Conservation (phyloP, 1,284 basidiomycete genomes). For the Inonotus hispidus region DNA sequence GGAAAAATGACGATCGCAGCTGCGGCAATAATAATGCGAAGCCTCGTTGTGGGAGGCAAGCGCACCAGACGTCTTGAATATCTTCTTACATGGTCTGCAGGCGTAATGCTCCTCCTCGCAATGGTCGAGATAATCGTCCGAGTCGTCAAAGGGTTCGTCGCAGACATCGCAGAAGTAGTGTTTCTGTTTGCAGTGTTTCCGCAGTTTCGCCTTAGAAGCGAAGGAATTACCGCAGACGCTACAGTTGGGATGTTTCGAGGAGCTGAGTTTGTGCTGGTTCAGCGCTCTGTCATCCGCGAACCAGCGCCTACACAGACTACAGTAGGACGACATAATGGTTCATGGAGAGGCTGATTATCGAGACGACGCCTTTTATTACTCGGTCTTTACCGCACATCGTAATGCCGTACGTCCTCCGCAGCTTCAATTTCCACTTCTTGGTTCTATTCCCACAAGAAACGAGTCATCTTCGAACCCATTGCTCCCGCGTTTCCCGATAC, state of each 20-base stretch:
- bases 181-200: slow-evolving; percentile 17
- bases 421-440: neutral
- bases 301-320: slow-evolving; percentile 30
- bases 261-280: slow-evolving; percentile 13
- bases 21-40: slow-evolving; percentile 42
- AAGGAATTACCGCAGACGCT: slow-evolving; percentile 21
- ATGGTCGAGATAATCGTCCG: slow-evolving; percentile 11
- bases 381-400: neutral
- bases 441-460: neutral
- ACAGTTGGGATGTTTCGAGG: slow-evolving; percentile 19
- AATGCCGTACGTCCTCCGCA: neutral
- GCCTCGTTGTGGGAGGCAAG: slow-evolving; percentile 45
- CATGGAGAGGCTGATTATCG: neutral
- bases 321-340: slow-evolving; percentile 27
- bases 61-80: slow-evolving; percentile 33
- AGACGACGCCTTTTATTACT: neutral
- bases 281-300: slow-evolving; percentile 27
- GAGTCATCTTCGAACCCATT: neutral
- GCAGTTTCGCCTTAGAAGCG: neutral
- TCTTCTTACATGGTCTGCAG: slow-evolving; percentile 1
- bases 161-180: slow-evolving; percentile 23
- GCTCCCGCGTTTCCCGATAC: neutral
- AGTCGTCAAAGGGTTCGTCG: slow-evolving; percentile 17
- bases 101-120: slow-evolving; percentile 34
- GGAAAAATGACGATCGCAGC: slow-evolving; percentile 40